Percentiles rank a stretch among this genome's conserved stretches.
These are phyloP conservation scores for baker's yeast (Saccharomyces cerevisiae) DNA, from an alignment of 805 yeast species.

Conservation along the genomic window DNA sequence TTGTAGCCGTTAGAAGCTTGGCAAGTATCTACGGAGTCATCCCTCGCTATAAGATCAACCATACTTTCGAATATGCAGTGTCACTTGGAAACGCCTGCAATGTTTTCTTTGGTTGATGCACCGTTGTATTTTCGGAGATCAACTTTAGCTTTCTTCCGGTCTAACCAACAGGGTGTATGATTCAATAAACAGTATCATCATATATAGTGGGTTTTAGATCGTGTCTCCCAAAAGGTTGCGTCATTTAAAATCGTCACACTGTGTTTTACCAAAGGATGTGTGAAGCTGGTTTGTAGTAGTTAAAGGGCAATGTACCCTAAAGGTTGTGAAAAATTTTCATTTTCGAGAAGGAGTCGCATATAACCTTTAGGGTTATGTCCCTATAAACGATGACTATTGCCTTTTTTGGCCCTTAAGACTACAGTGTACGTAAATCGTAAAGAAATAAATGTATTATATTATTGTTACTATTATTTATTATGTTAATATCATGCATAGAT, in stretches of 20 bases:
- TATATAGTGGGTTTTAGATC: neutral
- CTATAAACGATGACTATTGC: neutral
- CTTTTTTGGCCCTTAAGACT: neutral
- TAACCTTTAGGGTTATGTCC: neutral
- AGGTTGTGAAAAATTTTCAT: neutral
- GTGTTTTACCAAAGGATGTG: neutral
- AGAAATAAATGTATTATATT: neutral
- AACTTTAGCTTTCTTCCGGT: neutral
- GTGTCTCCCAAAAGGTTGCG: neutral
- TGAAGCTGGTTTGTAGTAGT: neutral
- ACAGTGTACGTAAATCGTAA: neutral
- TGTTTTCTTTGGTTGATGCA: neutral
- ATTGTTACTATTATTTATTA: neutral
- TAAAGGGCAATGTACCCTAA: neutral
- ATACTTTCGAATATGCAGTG: neutral
- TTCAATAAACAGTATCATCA: neutral
- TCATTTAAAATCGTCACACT: neutral
- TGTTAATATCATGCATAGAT: neutral
- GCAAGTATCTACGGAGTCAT: slow-evolving; percentile 31
- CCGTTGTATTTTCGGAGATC: neutral
- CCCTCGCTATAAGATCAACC: slow-evolving; percentile 7
- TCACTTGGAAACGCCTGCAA: neutral
- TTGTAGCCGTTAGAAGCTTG: slow-evolving; percentile 37
- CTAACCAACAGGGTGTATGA: neutral
- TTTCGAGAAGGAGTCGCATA: neutral